Conservation (phyloP, 352 stramenopile species). For the Pythium vanterpoolii region DNA sequence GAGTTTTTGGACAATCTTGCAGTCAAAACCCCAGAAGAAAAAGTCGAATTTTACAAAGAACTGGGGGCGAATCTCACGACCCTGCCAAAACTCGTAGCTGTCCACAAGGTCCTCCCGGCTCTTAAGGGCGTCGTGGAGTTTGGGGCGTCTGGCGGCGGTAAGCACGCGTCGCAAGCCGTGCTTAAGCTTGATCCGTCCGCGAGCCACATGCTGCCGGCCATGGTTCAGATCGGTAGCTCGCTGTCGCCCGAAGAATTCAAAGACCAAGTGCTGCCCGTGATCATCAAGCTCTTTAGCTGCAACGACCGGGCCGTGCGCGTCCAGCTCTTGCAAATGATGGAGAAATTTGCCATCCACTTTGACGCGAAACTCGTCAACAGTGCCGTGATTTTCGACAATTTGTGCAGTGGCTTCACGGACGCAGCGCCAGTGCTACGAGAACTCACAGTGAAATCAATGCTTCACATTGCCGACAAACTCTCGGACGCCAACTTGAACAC, state of each 20-base stretch:
- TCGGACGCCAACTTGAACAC: conserved; percentile 90
- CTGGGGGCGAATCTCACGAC: conserved; percentile 68
- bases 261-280: conserved; percentile 81
- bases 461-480: conserved; percentile 89
- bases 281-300: conserved; percentile 89
- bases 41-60: conserved; percentile 94
- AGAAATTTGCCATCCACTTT: conserved; percentile 86
- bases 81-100: conserved; percentile 67
- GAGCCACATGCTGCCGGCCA: conserved; percentile 85
- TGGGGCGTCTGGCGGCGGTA: conserved; percentile 43
- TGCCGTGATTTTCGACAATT: conserved; percentile 86
- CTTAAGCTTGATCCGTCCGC: conserved; percentile 77
- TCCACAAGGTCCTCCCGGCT: conserved; percentile 85
- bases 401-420: conserved; percentile 91
- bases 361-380: conserved; percentile 91
- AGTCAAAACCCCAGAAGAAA: conserved; percentile 92
- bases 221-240: conserved; percentile 83
- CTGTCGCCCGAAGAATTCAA: conserved; percentile 84
- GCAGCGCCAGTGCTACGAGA: conserved; percentile 84
- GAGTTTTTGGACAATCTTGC: conserved; percentile 92
- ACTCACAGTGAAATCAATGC: conserved; percentile 91
- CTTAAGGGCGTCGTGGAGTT: conserved; percentile 85
- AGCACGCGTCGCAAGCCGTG: conserved; percentile 42
- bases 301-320: conserved; percentile 89
- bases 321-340: conserved; percentile 91